Evolutionary conservation across 1,139 yeast species (phyloP).

Genomic region (Spathaspora sp.): DNA sequence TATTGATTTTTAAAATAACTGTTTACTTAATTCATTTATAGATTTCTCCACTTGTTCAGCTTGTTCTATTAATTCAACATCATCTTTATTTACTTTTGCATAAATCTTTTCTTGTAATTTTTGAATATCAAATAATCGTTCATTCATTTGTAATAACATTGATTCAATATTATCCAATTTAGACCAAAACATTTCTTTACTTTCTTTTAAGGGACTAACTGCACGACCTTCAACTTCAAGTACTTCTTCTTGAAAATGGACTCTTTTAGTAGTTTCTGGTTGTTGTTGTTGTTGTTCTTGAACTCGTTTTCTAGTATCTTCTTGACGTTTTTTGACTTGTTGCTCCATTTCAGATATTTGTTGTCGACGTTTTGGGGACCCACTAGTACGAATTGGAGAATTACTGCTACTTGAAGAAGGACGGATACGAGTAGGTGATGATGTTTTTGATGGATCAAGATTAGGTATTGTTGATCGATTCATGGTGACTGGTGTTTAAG

Average conservation of each 20-base stretch:
- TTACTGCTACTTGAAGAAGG: not conserved
- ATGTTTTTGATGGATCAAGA: not conserved
- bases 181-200: not conserved
- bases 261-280: not conserved
- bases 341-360: conserved; percentile 31
- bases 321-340: conserved; percentile 2
- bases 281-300: no score
- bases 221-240: not conserved
- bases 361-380: conserved; percentile 36
- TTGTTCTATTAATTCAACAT: conserved; percentile 4
- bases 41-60: conserved; percentile 2
- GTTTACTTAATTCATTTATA: conserved; percentile 1
- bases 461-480: not conserved
- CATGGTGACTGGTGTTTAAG: not conserved
- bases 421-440: not conserved
- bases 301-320: not conserved
- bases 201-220: not conserved
- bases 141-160: conserved; percentile 1
- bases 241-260: conserved; percentile 3
- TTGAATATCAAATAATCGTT: conserved; percentile 5
- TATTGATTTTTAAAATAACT: conserved; percentile 30
- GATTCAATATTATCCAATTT: conserved; percentile 2
- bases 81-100: conserved; percentile 13
- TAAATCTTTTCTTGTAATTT: conserved; percentile 16
- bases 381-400: conserved; percentile 36